A percentile compares a stretch with the other conserved stretches of the same genome.
phyloP scores from a whole-genome alignment of 1,284 basidiomycete species.

The Melampsora medusae region DNA sequence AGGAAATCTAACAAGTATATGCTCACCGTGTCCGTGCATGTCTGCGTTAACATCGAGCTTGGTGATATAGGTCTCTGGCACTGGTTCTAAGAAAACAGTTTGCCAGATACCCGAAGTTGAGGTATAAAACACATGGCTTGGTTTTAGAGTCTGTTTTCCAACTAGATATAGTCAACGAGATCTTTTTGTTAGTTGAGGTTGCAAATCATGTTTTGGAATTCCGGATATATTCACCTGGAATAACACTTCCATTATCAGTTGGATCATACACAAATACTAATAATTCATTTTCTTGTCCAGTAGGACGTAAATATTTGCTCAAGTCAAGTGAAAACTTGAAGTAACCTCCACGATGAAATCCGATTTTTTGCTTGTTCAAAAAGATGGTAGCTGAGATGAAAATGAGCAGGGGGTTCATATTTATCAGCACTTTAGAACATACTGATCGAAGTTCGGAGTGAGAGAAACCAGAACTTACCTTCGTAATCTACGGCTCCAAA shows the following conservation, averaged over 20 bases:
- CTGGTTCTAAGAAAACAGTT: slow-evolving; percentile 43
- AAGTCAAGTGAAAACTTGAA: slow-evolving; percentile 40
- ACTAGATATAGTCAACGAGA: not conserved
- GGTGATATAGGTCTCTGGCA: slow-evolving; percentile 20
- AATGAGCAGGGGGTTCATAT: not conserved
- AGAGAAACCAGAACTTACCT: not conserved
- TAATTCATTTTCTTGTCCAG: slow-evolving; percentile 41
- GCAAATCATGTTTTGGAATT: not conserved
- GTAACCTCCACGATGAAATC: slow-evolving; percentile 45
- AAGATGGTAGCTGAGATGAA: slow-evolving; percentile 40
- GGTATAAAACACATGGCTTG: slow-evolving; percentile 39
- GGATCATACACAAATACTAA: slow-evolving; percentile 46
- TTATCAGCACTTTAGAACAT: too few species aligned
- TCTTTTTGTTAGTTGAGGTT: not conserved
- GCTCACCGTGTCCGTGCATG: slow-evolving; percentile 25
- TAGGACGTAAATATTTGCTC: slow-evolving; percentile 17
- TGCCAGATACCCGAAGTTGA: slow-evolving; percentile 45
- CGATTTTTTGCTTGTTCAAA: slow-evolving; percentile 41
- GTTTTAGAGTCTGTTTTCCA: slow-evolving; percentile 26
- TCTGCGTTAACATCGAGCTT: slow-evolving; percentile 16
- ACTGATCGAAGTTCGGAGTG: not conserved
- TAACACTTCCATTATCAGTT: slow-evolving; percentile 19
- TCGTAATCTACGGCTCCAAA: slow-evolving; percentile 43
- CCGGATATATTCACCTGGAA: slow-evolving; percentile 17
- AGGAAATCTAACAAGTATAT: not conserved